phyloP scores from a whole-genome alignment of 768 basidiomycete species.

The Russula earlei region DNA sequence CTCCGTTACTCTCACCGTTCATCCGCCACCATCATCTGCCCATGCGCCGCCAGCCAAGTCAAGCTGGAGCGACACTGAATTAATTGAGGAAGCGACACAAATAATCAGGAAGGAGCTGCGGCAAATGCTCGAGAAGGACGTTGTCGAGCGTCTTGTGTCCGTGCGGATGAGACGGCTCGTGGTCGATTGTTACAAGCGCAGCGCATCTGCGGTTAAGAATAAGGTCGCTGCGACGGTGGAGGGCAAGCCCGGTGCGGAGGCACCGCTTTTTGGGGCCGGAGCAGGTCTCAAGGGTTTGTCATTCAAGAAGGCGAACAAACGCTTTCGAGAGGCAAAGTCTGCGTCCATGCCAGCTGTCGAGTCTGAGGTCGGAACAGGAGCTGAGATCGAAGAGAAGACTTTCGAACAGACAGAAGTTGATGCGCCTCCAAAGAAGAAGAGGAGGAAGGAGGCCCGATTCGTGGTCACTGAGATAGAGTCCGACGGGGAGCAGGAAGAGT shows the following conservation, averaged over 20 bases:
- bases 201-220: conserved; percentile 25
- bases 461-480: conserved; percentile 43
- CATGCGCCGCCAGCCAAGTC: conserved; percentile 30
- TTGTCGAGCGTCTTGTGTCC: conserved; percentile 51
- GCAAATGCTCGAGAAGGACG: conserved; percentile 50
- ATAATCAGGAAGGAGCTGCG: conserved; percentile 50
- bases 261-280: conserved; percentile 31
- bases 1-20: conserved; percentile 46
- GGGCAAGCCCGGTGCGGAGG: conserved; percentile 26
- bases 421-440: conserved; percentile 49
- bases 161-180: conserved; percentile 44
- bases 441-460: conserved; percentile 39
- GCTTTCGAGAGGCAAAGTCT: conserved; percentile 27
- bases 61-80: conserved; percentile 42
- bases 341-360: conserved; percentile 22
- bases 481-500: conserved; percentile 44
- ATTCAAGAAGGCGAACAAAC: conserved; percentile 37
- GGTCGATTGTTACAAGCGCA: conserved; percentile 42
- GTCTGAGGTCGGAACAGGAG: conserved; percentile 25
- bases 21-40: conserved; percentile 33
- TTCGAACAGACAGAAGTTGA: conserved; percentile 30
- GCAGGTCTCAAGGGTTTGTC: conserved; percentile 38
- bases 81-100: conserved; percentile 46
- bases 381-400: conserved; percentile 18
- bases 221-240: conserved; percentile 15